These are phyloP conservation scores for Phytophthora tubulina DNA, from an alignment of 352 stramenopile species.

Conservation along the genomic window DNA sequence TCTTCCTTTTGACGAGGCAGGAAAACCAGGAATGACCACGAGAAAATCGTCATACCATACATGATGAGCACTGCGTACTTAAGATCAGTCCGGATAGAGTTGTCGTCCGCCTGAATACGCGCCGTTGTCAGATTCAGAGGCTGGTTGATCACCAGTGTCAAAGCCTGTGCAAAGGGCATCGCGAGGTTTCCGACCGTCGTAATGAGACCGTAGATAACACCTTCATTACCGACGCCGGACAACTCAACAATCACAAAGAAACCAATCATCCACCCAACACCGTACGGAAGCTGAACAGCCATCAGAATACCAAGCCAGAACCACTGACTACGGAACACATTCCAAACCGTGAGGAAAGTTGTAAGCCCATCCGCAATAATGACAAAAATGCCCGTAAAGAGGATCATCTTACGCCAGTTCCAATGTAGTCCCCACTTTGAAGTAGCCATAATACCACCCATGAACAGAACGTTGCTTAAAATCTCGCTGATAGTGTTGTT, in stretches of 20 bases:
- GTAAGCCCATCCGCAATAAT: slow-evolving; percentile 42
- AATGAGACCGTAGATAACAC: slow-evolving; percentile 50
- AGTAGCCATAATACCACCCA: slow-evolving; percentile 40
- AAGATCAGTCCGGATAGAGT: slow-evolving; percentile 45
- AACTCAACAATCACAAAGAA: slow-evolving; percentile 57
- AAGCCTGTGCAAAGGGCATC: slow-evolving; percentile 42
- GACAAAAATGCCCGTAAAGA: slow-evolving; percentile 37
- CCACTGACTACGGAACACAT: slow-evolving; percentile 53
- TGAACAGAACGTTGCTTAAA: slow-evolving; percentile 39
- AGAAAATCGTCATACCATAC: slow-evolving; percentile 48
- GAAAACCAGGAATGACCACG: slow-evolving; percentile 46
- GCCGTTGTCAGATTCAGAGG: slow-evolving; percentile 45
- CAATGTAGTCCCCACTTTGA: slow-evolving; percentile 51
- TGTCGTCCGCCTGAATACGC: slow-evolving; percentile 46
- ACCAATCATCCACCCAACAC: slow-evolving; percentile 50
- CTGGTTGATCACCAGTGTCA: slow-evolving; percentile 44
- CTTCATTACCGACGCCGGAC: slow-evolving; percentile 54
- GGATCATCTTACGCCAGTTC: slow-evolving; percentile 50
- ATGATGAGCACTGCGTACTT: slow-evolving; percentile 47
- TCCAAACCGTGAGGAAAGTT: slow-evolving; percentile 47
- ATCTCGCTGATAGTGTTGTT: slow-evolving; percentile 47
- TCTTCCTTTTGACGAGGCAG: slow-evolving; percentile 52
- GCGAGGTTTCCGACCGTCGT: slow-evolving; percentile 53
- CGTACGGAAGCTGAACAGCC: slow-evolving; percentile 11
- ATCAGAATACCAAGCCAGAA: slow-evolving; percentile 50